Percentiles rank a stretch among this genome's conserved stretches.
These are phyloP conservation scores for Breviolum minutum DNA, from an alignment of 73 alveolate genomes.

Conservation along the genomic window DNA sequence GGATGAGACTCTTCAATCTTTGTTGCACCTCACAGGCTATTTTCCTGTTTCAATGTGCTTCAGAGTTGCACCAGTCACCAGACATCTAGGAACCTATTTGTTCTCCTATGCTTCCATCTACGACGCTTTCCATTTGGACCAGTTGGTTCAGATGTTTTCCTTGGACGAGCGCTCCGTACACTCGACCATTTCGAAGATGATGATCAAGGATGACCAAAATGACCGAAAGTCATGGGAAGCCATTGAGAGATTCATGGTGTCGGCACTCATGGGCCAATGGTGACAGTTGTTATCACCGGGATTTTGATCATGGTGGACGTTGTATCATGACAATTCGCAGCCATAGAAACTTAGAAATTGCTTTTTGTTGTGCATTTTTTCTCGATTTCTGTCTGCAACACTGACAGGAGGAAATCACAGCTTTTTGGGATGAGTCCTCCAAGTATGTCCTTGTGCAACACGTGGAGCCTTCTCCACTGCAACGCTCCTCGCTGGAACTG, in stretches of 20 bases:
- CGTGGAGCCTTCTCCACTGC: slow-evolving; percentile 92
- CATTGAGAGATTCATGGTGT: not conserved
- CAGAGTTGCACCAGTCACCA: not conserved
- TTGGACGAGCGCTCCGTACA: slow-evolving; percentile 72
- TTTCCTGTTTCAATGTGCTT: not conserved
- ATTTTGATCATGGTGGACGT: too few species aligned
- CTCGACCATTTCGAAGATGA: slow-evolving; percentile 93
- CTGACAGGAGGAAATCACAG: slow-evolving; percentile 79
- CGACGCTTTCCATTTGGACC: slow-evolving; percentile 94
- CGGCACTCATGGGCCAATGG: too few species aligned
- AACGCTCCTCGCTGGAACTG: slow-evolving; percentile 8
- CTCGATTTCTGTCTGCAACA: not conserved
- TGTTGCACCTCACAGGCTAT: too few species aligned
- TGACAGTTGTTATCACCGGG: too few species aligned
- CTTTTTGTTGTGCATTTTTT: too few species aligned
- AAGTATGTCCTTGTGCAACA: slow-evolving; percentile 94
- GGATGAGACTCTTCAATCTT: too few species aligned
- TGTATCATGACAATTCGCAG: too few species aligned
- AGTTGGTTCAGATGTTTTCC: slow-evolving; percentile 86
- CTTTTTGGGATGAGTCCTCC: slow-evolving; percentile 94
- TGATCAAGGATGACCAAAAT: slow-evolving; percentile 57
- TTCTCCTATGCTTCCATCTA: slow-evolving; percentile 94
- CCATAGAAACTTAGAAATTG: too few species aligned
- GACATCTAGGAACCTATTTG: slow-evolving; percentile 17
- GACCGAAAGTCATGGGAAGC: not conserved